Evolutionary conservation across 164 flowering plant genomes (phyloP), one percentile per base, ranked within the genome.

Genomic region (Sextonia rubra): DNA sequence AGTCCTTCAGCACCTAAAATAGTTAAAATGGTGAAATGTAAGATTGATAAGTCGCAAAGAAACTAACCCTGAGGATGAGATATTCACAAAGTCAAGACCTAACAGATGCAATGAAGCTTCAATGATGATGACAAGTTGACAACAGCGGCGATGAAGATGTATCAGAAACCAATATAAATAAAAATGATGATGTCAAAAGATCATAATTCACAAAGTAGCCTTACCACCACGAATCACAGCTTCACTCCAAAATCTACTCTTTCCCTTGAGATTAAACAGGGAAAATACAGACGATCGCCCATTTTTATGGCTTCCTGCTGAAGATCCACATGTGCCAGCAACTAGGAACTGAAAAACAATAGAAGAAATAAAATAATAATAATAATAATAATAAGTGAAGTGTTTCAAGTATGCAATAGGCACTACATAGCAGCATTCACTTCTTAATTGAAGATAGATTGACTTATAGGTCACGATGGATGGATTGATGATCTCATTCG

Each of bases 211-310:
- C 17, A 14, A 69, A 17, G 26, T n/a, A 18, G 47, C 69, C 83
- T 52, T 82, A 90, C 96, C 96, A 65, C 71, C 78, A 60, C 80
- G 96, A 15, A 95, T 80, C 25, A 95, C 97, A 73, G 88, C 60
- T 79, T 95, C 99, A 66, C 87, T 90, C 98, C 98, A 95, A 78
- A 93, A 95, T 72, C 78, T 83, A 81, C 99, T 95, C 85, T 85
- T 93, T 68, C 86, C 90, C 80, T 80, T 91, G 73, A 95, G 97
- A 68, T 95, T 95, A 78, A 95, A 95, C 74, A 95, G 82, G 4
- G 99, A 95, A 81, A 95, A 95, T 8, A 93, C 97, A 0, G 98
- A 92, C 37, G 97, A 87, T 26, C 48, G 84, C 32, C 82, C 84
- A 47, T 77, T 81, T 78, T 81, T 87, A 66, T 81, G 86, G 69